Evolutionary conservation across 805 yeast species (phyloP).

Genomic region (Candida nanaspora): DNA sequence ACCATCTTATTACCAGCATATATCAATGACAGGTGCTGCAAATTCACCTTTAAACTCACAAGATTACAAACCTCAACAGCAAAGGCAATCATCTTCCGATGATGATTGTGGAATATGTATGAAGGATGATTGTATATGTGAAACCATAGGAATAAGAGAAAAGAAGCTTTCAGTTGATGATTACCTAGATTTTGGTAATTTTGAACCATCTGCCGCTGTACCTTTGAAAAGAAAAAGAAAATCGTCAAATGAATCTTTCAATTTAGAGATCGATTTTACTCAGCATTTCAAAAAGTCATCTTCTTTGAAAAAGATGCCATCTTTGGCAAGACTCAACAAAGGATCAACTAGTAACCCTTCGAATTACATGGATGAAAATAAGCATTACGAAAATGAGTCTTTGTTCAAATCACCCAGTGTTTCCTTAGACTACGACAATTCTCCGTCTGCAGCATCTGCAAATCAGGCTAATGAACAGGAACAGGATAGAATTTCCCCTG

Average conservation of each 20-base stretch:
- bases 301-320: slow-evolving; percentile 19
- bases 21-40: not conserved
- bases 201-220: slow-evolving; percentile 63
- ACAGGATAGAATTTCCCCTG: slow-evolving; percentile 33
- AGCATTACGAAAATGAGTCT: slow-evolving; percentile 12
- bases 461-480: not conserved
- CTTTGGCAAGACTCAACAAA: slow-evolving; percentile 17
- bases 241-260: slow-evolving; percentile 6
- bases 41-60: not conserved
- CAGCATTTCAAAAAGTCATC: slow-evolving; percentile 27
- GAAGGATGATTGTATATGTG: slow-evolving; percentile 67
- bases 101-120: slow-evolving; percentile 58
- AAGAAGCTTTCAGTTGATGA: slow-evolving; percentile 5
- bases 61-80: not conserved
- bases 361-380: not conserved
- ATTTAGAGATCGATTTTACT: slow-evolving; percentile 54
- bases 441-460: slow-evolving; percentile 5
- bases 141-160: slow-evolving; percentile 36
- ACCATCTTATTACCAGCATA: not conserved
- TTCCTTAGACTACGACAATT: slow-evolving; percentile 3
- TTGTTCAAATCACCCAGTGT: slow-evolving; percentile 18
- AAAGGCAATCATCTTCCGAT: not conserved
- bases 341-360: not conserved
- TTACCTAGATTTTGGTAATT: slow-evolving; percentile 13
- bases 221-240: slow-evolving; percentile 37